Percentiles rank a stretch among this genome's conserved stretches.
phyloP scores from a whole-genome alignment of 164 flowering plant genomes.

The Stephania japonica region DNA sequence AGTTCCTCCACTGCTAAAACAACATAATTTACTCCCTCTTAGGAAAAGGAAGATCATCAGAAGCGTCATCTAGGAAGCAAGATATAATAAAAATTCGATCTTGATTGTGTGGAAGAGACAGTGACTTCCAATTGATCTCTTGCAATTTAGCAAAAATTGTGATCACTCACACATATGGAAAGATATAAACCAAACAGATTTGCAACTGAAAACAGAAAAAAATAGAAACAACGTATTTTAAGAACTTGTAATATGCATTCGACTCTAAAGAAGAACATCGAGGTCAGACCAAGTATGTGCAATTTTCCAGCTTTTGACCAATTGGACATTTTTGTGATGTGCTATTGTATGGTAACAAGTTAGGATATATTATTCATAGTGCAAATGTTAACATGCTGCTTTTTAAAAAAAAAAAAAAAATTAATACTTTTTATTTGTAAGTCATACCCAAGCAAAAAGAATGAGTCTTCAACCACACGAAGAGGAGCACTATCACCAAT shows the following conservation, averaged over 20 bases:
- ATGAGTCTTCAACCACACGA: constrained; percentile 51
- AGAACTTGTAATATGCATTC: too few species aligned
- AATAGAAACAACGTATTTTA: too few species aligned
- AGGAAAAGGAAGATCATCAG: not conserved
- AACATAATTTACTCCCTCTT: too few species aligned
- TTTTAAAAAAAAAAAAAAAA: too few species aligned
- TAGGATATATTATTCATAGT: too few species aligned
- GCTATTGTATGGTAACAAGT: not conserved
- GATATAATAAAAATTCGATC: not conserved
- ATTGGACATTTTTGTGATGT: not conserved
- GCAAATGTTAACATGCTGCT: not conserved
- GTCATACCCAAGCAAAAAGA: constrained; percentile 50
- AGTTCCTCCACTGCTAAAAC: too few species aligned
- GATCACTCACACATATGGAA: too few species aligned
- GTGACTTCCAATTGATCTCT: too few species aligned
- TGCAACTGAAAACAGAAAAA: too few species aligned
- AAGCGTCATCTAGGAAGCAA: not conserved
- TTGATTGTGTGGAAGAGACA: not conserved
- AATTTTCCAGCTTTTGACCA: not conserved
- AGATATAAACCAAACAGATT: too few species aligned
- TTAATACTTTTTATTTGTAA: not conserved
- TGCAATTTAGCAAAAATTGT: too few species aligned
- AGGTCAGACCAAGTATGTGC: not conserved
- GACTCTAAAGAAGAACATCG: too few species aligned
- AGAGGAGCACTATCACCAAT: constrained; percentile 68